Base-by-base conservation (phyloP, 768 basidiomycete species). In the Trametes meyenii region DNA sequence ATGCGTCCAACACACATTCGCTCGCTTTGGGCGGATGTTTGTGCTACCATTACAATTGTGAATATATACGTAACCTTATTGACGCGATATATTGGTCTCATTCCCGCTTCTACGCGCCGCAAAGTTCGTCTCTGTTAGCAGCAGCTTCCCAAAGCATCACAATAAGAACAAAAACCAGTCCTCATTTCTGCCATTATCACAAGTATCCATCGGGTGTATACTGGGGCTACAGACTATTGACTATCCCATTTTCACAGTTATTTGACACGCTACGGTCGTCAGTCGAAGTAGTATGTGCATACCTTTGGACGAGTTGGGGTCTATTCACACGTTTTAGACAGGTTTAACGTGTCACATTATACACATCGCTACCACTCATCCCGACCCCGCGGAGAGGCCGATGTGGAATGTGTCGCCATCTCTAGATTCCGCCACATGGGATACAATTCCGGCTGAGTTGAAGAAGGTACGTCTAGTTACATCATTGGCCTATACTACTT, bases 311-410 rank as follows among this genome's bases (percentile, higher is more conserved):
- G 5, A 3, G 2, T 7, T 21, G 6, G 17, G 29, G 16, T 44
- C 6, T 40, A 33, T 58, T 58, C 56, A 61, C 56, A 35, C 36
- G 49, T 24, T 23, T 50, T 45, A 58, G 55, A 52, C 42, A 64
- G 50, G 50, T 33, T 16, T 58, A n/a, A 49, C 52, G 1, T 64
- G 46, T 10, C 45, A 66, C 65, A 75, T 91, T 14, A 70, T 90
- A 39, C 89, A 90, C 65, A 71, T 91, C 46, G 83, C 87, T 1
- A 81, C 83, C 12, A 76, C 78, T 3, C 75, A 78, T 19, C 86
- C 88, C 0, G 87, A 91, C 66, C 66, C 71, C 7, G 75, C 85
- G 4, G 73, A 77, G 63, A 75, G 79, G 49, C 89, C 90, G 3
- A 67, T 73, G 23, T 86, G 78, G 69, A 92, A 92, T 69, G 74